Conservation (phyloP, 23 red algal species). For the Gracilaria caudata region DNA sequence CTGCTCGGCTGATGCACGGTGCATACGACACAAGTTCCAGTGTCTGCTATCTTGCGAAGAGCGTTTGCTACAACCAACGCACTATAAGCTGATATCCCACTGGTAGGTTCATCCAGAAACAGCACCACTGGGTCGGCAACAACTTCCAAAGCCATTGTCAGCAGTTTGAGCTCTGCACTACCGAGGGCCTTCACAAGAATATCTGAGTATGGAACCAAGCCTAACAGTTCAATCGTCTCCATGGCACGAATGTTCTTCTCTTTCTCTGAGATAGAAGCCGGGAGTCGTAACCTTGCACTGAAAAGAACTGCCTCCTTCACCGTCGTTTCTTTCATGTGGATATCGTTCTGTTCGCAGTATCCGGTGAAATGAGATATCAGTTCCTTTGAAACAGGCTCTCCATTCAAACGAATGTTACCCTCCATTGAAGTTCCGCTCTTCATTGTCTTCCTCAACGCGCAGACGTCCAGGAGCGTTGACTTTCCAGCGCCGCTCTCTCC, state of each 20-base stretch:
- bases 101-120: slow-evolving; percentile 92
- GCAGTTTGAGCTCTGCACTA: slow-evolving; percentile 56
- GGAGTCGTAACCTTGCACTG: slow-evolving; percentile 80
- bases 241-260: slow-evolving; percentile 49
- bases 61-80: slow-evolving; percentile 64
- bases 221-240: slow-evolving; percentile 75
- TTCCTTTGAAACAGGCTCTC: slow-evolving; percentile 35
- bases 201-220: slow-evolving; percentile 51
- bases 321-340: slow-evolving; percentile 88
- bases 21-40: slow-evolving; percentile 79
- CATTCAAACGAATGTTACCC: slow-evolving; percentile 82
- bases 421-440: slow-evolving; percentile 42
- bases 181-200: slow-evolving; percentile 66
- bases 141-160: slow-evolving; percentile 91
- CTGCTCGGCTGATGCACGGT: slow-evolving; percentile 89
- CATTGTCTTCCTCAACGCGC: slow-evolving; percentile 86
- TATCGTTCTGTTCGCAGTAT: slow-evolving; percentile 93
- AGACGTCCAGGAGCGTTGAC: slow-evolving; percentile 89
- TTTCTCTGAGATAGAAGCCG: slow-evolving; percentile 40
- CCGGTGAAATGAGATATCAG: slow-evolving; percentile 67
- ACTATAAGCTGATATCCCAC: slow-evolving; percentile 76
- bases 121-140: slow-evolving; percentile 76
- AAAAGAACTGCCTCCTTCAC: slow-evolving; percentile 86
- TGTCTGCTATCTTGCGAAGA: slow-evolving; percentile 79
- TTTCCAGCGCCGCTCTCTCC: slow-evolving; percentile 90